These are phyloP conservation scores for Xerocomus brunneocitrinus DNA, from an alignment of 768 basidiomycete genomes.

Conservation along the genomic window DNA sequence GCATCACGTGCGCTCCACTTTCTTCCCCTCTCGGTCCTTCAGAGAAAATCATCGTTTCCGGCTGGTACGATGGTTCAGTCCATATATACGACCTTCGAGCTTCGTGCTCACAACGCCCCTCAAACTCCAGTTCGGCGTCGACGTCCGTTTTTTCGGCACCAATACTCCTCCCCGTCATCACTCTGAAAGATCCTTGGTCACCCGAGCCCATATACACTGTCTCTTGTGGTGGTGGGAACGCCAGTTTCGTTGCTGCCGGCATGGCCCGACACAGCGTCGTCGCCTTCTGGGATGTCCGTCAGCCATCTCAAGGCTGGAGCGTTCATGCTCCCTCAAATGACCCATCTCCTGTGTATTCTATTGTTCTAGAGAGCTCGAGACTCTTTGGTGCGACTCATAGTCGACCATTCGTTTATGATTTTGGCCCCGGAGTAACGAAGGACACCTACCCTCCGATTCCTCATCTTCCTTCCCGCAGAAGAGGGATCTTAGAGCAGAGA, in stretches of 20 bases:
- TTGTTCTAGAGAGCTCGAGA: slow-evolving; percentile 72
- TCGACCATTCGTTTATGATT: slow-evolving; percentile 75
- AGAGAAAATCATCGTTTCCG: slow-evolving; percentile 67
- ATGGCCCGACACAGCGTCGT: slow-evolving; percentile 73
- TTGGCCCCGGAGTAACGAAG: slow-evolving; percentile 57
- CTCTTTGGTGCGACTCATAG: slow-evolving; percentile 76
- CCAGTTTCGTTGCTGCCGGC: slow-evolving; percentile 67
- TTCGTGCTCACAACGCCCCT: slow-evolving; percentile 4
- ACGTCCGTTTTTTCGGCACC: slow-evolving; percentile 19
- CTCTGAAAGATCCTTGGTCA: slow-evolving; percentile 62
- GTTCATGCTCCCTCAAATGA: slow-evolving; percentile 80
- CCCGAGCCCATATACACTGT: slow-evolving; percentile 73
- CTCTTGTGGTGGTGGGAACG: slow-evolving; percentile 66
- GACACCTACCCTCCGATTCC: slow-evolving; percentile 50
- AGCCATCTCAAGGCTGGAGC: slow-evolving; percentile 61
- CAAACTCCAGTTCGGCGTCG: not conserved
- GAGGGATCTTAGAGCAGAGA: slow-evolving; percentile 10
- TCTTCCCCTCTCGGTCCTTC: slow-evolving; percentile 67
- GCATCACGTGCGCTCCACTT: slow-evolving; percentile 55
- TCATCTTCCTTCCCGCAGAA: slow-evolving; percentile 13
- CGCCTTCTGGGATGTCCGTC: slow-evolving; percentile 78
- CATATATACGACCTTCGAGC: slow-evolving; percentile 73
- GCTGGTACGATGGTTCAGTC: slow-evolving; percentile 79
- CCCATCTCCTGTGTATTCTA: slow-evolving; percentile 69
- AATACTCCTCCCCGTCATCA: slow-evolving; percentile 53